These are phyloP conservation scores for Martensiomyces pterosporus DNA, from an alignment of 192 early-diverging fungal genomes.

Conservation along the genomic window DNA sequence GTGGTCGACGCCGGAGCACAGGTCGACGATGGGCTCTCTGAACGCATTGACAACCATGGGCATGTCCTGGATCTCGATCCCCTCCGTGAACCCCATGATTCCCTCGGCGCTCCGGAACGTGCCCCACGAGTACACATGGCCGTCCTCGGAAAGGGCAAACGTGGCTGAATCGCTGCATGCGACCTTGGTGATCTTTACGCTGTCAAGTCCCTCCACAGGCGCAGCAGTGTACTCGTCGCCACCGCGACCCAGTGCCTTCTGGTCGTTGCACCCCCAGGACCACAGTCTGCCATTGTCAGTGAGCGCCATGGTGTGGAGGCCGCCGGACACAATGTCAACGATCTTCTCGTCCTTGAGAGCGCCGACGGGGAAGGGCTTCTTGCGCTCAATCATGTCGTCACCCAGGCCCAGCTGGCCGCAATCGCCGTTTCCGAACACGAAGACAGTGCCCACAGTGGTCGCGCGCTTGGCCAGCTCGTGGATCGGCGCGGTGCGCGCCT, in stretches of 20 bases:
- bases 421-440: constrained; percentile 85
- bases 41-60: constrained; percentile 60
- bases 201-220: constrained; percentile 73
- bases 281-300: constrained; percentile 70
- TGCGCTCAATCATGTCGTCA: constrained; percentile 75
- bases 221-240: constrained; percentile 66
- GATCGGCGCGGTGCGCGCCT: constrained; percentile 25
- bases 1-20: constrained; percentile 84
- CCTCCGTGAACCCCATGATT: constrained; percentile 75
- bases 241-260: constrained; percentile 72
- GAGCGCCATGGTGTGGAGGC: constrained; percentile 82
- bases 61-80: constrained; percentile 57
- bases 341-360: constrained; percentile 69
- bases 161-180: constrained; percentile 83
- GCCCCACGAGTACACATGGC: constrained; percentile 84
- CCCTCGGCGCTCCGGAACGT: constrained; percentile 81
- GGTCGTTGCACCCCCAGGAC: constrained; percentile 97
- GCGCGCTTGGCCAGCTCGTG: constrained; percentile 24
- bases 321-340: constrained; percentile 77
- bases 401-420: constrained; percentile 89
- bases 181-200: constrained; percentile 65
- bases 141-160: constrained; percentile 71
- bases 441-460: constrained; percentile 47
- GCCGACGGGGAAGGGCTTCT: constrained; percentile 65
- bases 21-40: constrained; percentile 62